Percentiles rank a stretch among this genome's conserved stretches.
Evolutionary conservation across 2,329 filamentous ascomycete species (phyloP).

Genomic region (Diaporthe sp.): DNA sequence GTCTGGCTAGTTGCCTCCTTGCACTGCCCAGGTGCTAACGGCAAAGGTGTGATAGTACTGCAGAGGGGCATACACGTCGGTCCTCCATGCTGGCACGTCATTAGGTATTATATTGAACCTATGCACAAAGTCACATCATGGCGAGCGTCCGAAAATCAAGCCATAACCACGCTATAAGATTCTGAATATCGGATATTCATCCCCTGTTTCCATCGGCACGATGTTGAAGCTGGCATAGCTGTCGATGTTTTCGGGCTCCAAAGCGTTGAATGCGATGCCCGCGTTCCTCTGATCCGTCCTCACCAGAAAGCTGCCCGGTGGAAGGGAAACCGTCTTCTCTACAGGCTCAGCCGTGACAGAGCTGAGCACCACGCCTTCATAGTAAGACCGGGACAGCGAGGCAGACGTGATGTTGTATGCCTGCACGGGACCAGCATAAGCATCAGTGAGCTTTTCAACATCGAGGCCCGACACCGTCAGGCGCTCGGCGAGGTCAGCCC

Average conservation of each 20-base stretch:
- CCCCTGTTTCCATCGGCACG: not conserved
- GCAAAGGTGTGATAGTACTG: not conserved
- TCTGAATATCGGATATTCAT: not conserved
- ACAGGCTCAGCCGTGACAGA: not conserved
- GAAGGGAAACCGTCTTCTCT: not conserved
- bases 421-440: not conserved
- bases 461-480: not conserved
- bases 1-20: too few relatives aligned
- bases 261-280: not conserved
- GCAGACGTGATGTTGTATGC: slow-evolving; percentile 7
- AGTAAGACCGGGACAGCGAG: not conserved
- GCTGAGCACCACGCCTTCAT: slow-evolving; percentile 1
- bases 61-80: not conserved
- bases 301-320: not conserved
- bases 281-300: slow-evolving; percentile 10
- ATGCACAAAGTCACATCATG: not conserved
- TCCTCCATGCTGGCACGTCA: not conserved
- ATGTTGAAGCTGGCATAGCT: slow-evolving; percentile 15
- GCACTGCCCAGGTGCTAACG: not conserved
- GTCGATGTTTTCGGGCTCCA: slow-evolving; percentile 2
- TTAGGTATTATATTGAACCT: not conserved
- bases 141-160: not conserved
- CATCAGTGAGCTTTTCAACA: not conserved
- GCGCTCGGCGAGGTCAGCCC: slow-evolving; percentile 11
- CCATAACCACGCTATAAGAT: not conserved